Conservation (phyloP, 2,329 filamentous ascomycete genomes). For the Dactylellina drechsleri region DNA sequence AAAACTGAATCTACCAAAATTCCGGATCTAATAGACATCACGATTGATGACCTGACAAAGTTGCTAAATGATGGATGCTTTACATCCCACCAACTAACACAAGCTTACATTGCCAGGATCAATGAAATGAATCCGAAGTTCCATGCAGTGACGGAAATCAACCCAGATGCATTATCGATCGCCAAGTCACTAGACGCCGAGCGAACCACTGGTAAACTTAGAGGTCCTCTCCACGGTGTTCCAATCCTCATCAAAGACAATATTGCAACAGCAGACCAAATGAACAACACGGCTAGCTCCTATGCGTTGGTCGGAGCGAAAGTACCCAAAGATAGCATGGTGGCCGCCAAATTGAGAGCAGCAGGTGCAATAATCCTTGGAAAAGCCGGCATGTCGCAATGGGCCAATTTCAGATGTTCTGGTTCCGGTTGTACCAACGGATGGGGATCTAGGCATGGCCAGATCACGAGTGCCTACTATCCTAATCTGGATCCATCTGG, state of each 20-base stretch:
- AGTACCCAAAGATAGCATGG: conserved; percentile 68
- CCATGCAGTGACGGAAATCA: conserved; percentile 61
- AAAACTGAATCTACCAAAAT: conserved; percentile 14
- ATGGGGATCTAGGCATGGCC: conserved; percentile 73
- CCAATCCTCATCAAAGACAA: conserved; percentile 75
- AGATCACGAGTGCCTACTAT: conserved; percentile 71
- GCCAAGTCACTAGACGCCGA: conserved; percentile 61
- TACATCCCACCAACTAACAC: conserved; percentile 34
- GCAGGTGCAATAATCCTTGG: conserved; percentile 74
- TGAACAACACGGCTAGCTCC: conserved; percentile 74
- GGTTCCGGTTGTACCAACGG: conserved; percentile 68
- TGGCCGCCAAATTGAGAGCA: conserved; percentile 70
- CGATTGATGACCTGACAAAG: conserved; percentile 31
- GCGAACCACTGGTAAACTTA: conserved; percentile 54
- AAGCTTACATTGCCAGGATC: conserved; percentile 61
- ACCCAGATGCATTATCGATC: conserved; percentile 62
- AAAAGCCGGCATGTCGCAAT: conserved; percentile 73
- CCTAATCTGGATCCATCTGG: conserved; percentile 71
- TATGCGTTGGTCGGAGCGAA: conserved; percentile 71
- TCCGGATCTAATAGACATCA: conserved; percentile 44
- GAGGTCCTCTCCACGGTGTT: conserved; percentile 70
- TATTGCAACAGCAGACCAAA: conserved; percentile 71
- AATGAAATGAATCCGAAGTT: conserved; percentile 60
- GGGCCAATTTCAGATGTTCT: conserved; percentile 71
- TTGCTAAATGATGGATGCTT: conserved; percentile 29